phyloP scores from a whole-genome alignment of 2,329 filamentous ascomycete species.

The Hirsutella thompsonii region DNA sequence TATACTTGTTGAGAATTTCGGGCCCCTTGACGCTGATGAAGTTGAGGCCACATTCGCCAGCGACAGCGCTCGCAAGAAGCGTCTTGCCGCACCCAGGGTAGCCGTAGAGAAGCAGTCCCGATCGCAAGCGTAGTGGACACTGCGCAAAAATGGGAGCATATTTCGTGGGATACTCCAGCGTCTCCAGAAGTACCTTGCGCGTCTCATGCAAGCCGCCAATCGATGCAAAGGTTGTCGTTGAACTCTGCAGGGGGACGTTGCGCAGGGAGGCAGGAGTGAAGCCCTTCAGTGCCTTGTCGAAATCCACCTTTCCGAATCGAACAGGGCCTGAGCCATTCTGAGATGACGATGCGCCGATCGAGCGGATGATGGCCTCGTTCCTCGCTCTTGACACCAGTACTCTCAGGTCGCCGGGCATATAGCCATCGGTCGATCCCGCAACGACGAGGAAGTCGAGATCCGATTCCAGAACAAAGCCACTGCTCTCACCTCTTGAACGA shows the following conservation, averaged over 20 bases:
- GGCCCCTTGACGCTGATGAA: conserved; percentile 98
- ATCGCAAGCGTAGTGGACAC: conserved; percentile 87
- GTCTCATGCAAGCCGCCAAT: conserved; percentile 85
- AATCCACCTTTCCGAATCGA: conserved; percentile 60
- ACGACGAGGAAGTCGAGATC: conserved; percentile 85
- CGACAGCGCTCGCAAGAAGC: conserved; percentile 87
- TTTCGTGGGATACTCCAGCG: conserved; percentile 90
- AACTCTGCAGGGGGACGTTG: conserved; percentile 87
- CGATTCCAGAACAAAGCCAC: conserved; percentile 60
- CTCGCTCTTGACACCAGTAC: conserved; percentile 77
- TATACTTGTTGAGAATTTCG: conserved; percentile 98
- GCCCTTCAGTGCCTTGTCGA: conserved; percentile 71
- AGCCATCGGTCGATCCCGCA: conserved; percentile 88
- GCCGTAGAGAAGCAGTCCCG: conserved; percentile 84
- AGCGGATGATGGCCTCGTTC: conserved; percentile 84
- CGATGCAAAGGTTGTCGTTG: conserved; percentile 80
- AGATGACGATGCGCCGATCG: conserved; percentile 43
- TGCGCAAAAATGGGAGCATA: conserved; percentile 97
- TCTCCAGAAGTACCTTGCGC: conserved; percentile 83
- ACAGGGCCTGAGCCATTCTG: conserved; percentile 37
- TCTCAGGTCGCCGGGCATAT: conserved; percentile 90
- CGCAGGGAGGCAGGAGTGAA: conserved; percentile 92
- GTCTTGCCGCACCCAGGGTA: conserved; percentile 97
- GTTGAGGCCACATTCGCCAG: conserved; percentile 92
- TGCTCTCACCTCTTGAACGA: conserved; percentile 20